phyloP scores from a whole-genome alignment of 2,329 filamentous ascomycete species.

The Phialophora chinensis region DNA sequence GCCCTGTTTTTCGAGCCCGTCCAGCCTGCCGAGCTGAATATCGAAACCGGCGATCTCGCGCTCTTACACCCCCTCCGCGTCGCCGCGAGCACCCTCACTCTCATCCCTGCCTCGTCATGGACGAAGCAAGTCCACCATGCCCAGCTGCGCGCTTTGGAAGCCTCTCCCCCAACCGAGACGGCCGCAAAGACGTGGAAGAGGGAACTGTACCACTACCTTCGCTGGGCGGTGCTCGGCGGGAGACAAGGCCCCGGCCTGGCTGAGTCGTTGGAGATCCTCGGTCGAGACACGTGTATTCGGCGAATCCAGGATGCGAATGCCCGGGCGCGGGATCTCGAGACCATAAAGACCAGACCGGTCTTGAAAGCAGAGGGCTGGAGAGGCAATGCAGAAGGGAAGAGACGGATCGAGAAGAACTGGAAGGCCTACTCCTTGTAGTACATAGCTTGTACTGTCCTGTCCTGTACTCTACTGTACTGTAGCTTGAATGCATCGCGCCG shows the following conservation, averaged over 20 bases:
- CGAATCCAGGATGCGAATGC: conserved; percentile 51
- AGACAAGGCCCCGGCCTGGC: conserved; percentile 60
- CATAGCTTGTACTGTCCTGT: neutral
- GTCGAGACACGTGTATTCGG: conserved; percentile 56
- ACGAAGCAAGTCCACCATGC: conserved; percentile 47
- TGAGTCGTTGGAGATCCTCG: conserved; percentile 61
- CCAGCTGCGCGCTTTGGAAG: conserved; percentile 44
- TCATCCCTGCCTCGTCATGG: conserved; percentile 52
- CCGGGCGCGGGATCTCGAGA: conserved; percentile 26
- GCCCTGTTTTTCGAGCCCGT: conserved; percentile 61
- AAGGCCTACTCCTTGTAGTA: conserved; percentile 28
- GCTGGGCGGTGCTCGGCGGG: conserved; percentile 62
- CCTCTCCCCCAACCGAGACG: conserved; percentile 7
- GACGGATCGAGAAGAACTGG: conserved; percentile 33
- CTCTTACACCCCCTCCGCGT: conserved; percentile 49
- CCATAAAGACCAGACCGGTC: conserved; percentile 11
- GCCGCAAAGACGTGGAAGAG: conserved; percentile 43
- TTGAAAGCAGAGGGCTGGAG: conserved; percentile 25
- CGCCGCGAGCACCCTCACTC: conserved; percentile 50
- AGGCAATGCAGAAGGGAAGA: conserved; percentile 33
- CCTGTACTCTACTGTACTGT: conserved; percentile 1
- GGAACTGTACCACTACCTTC: conserved; percentile 61
- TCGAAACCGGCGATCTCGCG: conserved; percentile 28
- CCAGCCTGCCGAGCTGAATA: conserved; percentile 36
- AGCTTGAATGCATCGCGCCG: neutral